Conservation (phyloP, 306 rosid species). For the Cicer yamashitae region DNA sequence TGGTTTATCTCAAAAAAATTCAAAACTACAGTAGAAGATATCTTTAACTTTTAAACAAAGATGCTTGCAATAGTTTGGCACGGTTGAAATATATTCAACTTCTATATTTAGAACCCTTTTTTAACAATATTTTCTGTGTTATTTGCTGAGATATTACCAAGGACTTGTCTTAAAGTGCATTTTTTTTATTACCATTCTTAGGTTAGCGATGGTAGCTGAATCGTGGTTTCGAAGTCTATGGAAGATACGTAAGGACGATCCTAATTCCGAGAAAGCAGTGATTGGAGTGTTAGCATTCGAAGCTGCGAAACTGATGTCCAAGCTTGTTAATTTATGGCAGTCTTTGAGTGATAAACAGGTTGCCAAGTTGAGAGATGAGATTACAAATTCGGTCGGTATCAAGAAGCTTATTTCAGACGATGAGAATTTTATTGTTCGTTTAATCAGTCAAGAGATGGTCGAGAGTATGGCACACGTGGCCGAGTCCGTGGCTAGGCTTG, state of each 20-base stretch:
- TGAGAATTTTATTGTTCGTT: conserved; percentile 61
- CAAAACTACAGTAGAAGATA: conserved; percentile 2
- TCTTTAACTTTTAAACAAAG: background rate
- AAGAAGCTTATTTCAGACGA: conserved; percentile 85
- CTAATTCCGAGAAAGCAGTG: conserved; percentile 61
- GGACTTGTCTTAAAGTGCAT: conserved; percentile 49
- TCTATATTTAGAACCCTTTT: conserved; percentile 11
- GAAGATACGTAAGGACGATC: conserved; percentile 74
- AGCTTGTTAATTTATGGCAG: conserved; percentile 89
- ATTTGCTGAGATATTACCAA: conserved; percentile 48
- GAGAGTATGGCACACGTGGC: conserved; percentile 77
- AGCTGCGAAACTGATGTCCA: conserved; percentile 93
- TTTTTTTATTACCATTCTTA: conserved; percentile 41
- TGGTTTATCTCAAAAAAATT: background rate
- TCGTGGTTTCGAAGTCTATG: conserved; percentile 90
- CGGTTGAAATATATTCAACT: conserved; percentile 20
- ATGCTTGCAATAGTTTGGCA: conserved; percentile 29
- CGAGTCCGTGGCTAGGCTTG: conserved; percentile 85
- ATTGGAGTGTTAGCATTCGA: conserved; percentile 95
- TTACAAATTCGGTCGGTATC: conserved; percentile 74
- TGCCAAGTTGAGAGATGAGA: conserved; percentile 74
- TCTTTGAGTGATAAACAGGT: conserved; percentile 83
- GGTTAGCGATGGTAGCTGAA: conserved; percentile 71
- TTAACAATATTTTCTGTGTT: conserved; percentile 35
- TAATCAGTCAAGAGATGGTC: conserved; percentile 74